Conservation (phyloP, 2,329 filamentous ascomycete genomes). For the Helotiales sp. region DNA sequence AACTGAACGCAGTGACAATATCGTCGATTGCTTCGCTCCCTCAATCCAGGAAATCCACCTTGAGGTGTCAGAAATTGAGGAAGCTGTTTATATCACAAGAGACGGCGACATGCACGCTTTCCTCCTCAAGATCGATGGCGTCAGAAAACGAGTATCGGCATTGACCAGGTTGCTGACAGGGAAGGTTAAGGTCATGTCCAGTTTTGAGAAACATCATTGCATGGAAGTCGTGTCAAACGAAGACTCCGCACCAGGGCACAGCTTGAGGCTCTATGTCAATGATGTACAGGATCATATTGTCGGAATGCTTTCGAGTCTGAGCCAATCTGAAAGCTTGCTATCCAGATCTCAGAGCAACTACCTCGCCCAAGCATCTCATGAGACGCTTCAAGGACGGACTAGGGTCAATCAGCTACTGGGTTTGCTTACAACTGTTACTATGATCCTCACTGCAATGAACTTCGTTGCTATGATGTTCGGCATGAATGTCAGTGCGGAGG, state of each 20-base stretch:
- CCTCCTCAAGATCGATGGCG: conserved; percentile 78
- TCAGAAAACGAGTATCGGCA: conserved; percentile 88
- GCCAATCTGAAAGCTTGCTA: conserved; percentile 94
- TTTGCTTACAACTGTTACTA: neutral
- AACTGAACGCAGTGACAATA: conserved; percentile 67
- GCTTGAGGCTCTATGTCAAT: conserved; percentile 89
- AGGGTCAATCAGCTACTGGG: conserved; percentile 1
- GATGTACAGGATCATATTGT: conserved; percentile 98
- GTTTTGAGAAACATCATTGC: conserved; percentile 90
- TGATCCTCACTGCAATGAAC: conserved; percentile 1
- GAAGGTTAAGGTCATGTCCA: conserved; percentile 92
- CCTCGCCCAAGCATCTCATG: conserved; percentile 69
- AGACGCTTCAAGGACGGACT: neutral
- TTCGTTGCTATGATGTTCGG: conserved; percentile 2
- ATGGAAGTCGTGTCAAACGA: conserved; percentile 60
- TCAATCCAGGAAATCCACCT: conserved; percentile 82
- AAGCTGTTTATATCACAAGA: conserved; percentile 86
- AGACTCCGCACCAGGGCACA: conserved; percentile 85
- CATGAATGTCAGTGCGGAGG: conserved; percentile 5
- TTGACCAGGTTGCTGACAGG: conserved; percentile 85
- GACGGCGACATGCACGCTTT: conserved; percentile 84
- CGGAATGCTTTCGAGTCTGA: conserved; percentile 93
- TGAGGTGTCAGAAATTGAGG: conserved; percentile 87
- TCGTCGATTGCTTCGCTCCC: conserved; percentile 89
- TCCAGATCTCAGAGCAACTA: conserved; percentile 91